These are phyloP conservation scores for Urochloa ruziziensis DNA, from an alignment of 176 grass and related monocot genomes.

Conservation along the genomic window DNA sequence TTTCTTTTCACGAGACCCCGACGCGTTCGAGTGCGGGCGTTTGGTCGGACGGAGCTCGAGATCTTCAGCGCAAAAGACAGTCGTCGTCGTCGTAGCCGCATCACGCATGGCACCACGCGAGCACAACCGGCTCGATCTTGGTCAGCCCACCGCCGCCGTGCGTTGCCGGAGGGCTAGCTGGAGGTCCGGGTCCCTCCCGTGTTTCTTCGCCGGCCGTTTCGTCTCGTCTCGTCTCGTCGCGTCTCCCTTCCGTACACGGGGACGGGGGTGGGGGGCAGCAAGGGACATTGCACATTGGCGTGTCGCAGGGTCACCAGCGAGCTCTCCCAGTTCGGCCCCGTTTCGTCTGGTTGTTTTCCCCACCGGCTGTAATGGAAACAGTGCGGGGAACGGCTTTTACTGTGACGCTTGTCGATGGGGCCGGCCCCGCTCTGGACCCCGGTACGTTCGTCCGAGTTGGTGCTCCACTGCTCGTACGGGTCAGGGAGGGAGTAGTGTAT, in stretches of 20 bases:
- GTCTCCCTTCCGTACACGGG: not conserved
- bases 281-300: not conserved
- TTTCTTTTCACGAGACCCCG: not conserved
- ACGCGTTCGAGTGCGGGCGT: not conserved
- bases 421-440: not conserved
- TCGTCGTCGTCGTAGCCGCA: too few species aligned
- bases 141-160: too few species aligned
- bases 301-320: not conserved
- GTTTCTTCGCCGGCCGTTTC: not conserved
- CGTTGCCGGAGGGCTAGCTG: too few species aligned
- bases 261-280: not conserved
- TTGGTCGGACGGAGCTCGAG: not conserved
- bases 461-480: slow-evolving; percentile 1
- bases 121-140: too few species aligned
- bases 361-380: not conserved
- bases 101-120: too few species aligned
- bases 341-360: not conserved
- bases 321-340: not conserved
- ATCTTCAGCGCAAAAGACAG: not conserved
- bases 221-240: too few species aligned
- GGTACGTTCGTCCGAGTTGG: slow-evolving; percentile 20
- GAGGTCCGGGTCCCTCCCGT: too few species aligned
- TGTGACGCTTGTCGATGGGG: not conserved
- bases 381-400: slow-evolving; percentile 4
- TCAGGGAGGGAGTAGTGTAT: not conserved